phyloP scores from a whole-genome alignment of 257 asterid genomes.

The Salvia miltiorrhiza region DNA sequence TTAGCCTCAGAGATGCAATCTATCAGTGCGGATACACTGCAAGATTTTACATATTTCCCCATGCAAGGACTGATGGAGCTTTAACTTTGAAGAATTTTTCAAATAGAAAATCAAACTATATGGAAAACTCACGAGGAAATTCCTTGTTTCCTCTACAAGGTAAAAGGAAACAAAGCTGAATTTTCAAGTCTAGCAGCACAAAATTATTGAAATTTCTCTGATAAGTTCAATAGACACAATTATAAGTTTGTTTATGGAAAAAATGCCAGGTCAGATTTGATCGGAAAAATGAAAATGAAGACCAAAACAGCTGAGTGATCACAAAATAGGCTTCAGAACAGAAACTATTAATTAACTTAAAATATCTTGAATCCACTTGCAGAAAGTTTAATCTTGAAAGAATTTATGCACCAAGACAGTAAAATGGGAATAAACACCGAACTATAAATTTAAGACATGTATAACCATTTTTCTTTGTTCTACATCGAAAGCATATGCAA shows the following conservation, averaged over 20 bases:
- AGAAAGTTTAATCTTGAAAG: conserved; percentile 3
- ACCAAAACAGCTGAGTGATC: no score
- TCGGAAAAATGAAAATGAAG: no score
- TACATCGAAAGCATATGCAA: conserved; percentile 1
- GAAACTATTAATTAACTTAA: conserved; percentile 6
- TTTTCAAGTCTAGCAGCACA: conserved; percentile 9
- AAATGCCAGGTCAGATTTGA: background rate
- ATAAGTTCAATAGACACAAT: background rate
- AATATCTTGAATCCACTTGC: conserved; percentile 15
- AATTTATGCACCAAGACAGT: conserved; percentile 12
- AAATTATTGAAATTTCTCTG: background rate
- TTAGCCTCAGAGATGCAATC: conserved; percentile 3
- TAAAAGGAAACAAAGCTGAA: background rate
- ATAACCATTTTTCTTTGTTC: background rate
- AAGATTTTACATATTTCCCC: background rate
- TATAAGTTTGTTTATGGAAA: background rate
- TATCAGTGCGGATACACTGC: conserved; percentile 8
- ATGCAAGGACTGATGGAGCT: conserved; percentile 6
- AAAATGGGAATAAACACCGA: background rate
- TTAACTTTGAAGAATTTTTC: background rate
- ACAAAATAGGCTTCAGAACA: conserved; percentile 8
- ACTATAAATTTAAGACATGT: background rate
- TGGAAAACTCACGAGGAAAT: background rate
- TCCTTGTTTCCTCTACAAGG: background rate
- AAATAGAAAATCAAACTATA: conserved; percentile 5